Evolutionary conservation across 208 protist genomes (phyloP).

Genomic region (Strigomonas oncopelti): DNA sequence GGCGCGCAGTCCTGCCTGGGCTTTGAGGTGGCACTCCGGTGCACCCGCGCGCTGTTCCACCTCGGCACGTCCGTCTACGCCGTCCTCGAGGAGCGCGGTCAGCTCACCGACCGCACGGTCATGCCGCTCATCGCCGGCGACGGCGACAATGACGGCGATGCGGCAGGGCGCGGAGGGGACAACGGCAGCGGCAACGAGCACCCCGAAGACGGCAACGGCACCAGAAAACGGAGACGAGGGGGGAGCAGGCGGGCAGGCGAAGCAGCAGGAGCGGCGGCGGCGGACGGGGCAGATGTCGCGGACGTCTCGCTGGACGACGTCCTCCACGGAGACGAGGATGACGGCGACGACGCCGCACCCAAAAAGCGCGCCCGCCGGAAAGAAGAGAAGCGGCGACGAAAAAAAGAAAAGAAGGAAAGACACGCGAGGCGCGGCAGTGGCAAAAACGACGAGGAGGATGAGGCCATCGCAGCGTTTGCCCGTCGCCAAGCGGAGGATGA

Average conservation of each 20-base stretch:
- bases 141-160: background rate
- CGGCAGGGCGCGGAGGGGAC: background rate
- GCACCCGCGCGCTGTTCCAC: conserved; percentile 74
- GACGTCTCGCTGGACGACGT: background rate
- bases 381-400: too few relatives aligned
- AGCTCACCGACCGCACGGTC: conserved; percentile 49
- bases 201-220: background rate
- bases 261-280: too few relatives aligned
- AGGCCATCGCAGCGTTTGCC: background rate
- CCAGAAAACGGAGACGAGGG: background rate
- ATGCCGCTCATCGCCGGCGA: conserved; percentile 33
- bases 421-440: too few relatives aligned
- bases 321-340: background rate
- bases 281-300: background rate
- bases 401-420: too few relatives aligned
- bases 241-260: too few relatives aligned
- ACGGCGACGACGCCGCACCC: background rate
- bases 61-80: conserved; percentile 68
- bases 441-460: background rate
- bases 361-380: too few relatives aligned
- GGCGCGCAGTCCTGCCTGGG: conserved; percentile 78
- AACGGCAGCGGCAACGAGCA: background rate
- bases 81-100: conserved; percentile 78
- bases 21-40: conserved; percentile 82
- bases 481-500: background rate